Evolutionary conservation across 2,329 filamentous ascomycete species (phyloP).

Genomic region (Fusarium brachygibbosum): DNA sequence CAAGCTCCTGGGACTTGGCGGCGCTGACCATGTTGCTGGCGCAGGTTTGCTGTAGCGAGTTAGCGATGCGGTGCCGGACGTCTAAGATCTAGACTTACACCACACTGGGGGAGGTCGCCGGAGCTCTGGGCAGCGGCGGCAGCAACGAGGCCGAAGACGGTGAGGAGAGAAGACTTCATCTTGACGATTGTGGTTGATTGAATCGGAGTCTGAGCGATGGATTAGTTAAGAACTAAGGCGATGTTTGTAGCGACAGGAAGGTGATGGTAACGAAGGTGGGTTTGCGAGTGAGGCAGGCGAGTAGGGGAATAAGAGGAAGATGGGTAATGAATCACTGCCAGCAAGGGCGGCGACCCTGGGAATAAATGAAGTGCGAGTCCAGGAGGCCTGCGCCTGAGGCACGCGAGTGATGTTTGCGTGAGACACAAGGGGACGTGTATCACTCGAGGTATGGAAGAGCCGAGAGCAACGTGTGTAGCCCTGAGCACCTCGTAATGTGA

Average conservation of each 20-base stretch:
- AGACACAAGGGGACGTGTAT: slow-evolving; percentile 50
- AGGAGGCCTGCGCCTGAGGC: slow-evolving; percentile 27
- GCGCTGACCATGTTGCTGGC: slow-evolving; percentile 63
- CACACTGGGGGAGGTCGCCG: slow-evolving; percentile 62
- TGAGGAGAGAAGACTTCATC: slow-evolving; percentile 65
- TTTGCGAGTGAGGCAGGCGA: slow-evolving; percentile 15
- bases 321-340: slow-evolving; percentile 33
- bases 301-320: slow-evolving; percentile 11
- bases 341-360: slow-evolving; percentile 11
- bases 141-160: slow-evolving; percentile 59
- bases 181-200: slow-evolving; percentile 52
- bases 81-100: slow-evolving; percentile 58
- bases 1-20: slow-evolving; percentile 59
- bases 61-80: slow-evolving; percentile 12
- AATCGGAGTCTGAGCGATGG: slow-evolving; percentile 25
- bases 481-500: slow-evolving; percentile 35
- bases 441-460: slow-evolving; percentile 41
- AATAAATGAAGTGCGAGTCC: slow-evolving; percentile 30
- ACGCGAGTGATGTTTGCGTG: slow-evolving; percentile 49
- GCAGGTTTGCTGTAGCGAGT: slow-evolving; percentile 61
- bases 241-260: slow-evolving; percentile 23
- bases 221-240: slow-evolving; percentile 23
- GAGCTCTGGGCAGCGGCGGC: slow-evolving; percentile 59
- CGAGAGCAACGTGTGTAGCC: slow-evolving; percentile 34
- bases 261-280: slow-evolving; percentile 17